Evolutionary conservation across 176 grass and related monocot genomes (phyloP).

Genomic region (Triticum urartu): DNA sequence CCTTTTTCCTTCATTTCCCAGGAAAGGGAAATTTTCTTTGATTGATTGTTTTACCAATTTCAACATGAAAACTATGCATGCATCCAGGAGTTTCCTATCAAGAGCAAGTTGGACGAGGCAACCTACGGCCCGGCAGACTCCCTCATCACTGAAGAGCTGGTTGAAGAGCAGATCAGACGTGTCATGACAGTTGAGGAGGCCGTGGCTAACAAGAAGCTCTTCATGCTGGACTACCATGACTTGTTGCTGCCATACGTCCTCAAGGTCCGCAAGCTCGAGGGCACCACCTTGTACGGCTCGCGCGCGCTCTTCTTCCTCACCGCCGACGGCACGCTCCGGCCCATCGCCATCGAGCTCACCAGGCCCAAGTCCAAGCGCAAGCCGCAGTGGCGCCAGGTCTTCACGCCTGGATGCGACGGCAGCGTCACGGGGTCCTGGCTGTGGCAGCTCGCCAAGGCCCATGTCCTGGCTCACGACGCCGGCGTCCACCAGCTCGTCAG

Average conservation of each 20-base stretch:
- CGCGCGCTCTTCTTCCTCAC: constrained; percentile 67
- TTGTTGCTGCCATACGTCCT: constrained; percentile 60
- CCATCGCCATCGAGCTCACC: constrained; percentile 68
- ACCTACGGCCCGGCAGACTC: constrained; percentile 49
- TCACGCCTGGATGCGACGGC: constrained; percentile 22
- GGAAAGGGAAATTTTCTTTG: no score
- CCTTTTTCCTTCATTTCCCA: no score
- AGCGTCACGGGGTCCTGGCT: constrained; percentile 31
- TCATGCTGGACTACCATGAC: constrained; percentile 84
- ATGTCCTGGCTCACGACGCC: constrained; percentile 58
- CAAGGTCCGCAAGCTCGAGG: constrained; percentile 37
- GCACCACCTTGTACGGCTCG: constrained; percentile 58
- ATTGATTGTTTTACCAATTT: no score
- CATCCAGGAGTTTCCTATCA: constrained; percentile 48
- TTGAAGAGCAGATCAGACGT: constrained; percentile 41
- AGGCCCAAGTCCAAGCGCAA: constrained; percentile 27
- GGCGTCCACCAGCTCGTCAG: constrained; percentile 64
- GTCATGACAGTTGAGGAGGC: constrained; percentile 63
- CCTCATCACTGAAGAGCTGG: constrained; percentile 38
- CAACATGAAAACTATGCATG: background rate
- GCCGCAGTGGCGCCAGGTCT: constrained; percentile 46
- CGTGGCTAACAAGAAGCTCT: constrained; percentile 50
- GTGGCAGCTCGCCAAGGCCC: constrained; percentile 75
- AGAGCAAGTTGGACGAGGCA: constrained; percentile 47
- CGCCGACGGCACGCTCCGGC: constrained; percentile 39